Percentiles rank a stretch among this genome's conserved stretches.
Conservation (phyloP, 495 filamentous ascomycete species). For the Aspergillus nidulans region DNA sequence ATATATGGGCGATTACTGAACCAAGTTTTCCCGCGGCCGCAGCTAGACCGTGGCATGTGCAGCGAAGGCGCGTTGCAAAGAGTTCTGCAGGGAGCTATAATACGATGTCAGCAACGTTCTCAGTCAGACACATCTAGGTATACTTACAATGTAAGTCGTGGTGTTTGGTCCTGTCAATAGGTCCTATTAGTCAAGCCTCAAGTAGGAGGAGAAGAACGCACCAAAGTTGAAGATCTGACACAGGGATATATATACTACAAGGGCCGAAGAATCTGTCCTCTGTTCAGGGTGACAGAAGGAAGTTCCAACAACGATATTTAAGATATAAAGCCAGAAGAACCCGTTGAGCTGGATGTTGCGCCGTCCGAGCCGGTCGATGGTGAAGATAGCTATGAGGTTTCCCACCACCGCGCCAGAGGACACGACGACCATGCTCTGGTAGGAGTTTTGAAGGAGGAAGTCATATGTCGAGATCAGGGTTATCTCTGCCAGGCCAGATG, state of each 20-base stretch:
- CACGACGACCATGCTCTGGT: slow-evolving; percentile 11
- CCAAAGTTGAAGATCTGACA: slow-evolving; percentile 15
- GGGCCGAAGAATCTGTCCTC: not conserved
- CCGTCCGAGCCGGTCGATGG: slow-evolving; percentile 10
- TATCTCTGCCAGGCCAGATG: slow-evolving; percentile 5
- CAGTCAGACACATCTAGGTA: not conserved
- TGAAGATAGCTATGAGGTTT: slow-evolving; percentile 5
- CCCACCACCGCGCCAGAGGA: slow-evolving; percentile 12
- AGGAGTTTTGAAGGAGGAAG: not conserved
- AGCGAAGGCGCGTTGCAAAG: slow-evolving; percentile 13
- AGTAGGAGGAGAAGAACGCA: not conserved
- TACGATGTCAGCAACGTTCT: not conserved
- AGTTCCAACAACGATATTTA: slow-evolving; percentile 8
- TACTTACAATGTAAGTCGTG: slow-evolving; percentile 12
- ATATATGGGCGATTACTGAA: slow-evolving; percentile 11
- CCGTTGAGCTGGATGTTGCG: slow-evolving; percentile 11
- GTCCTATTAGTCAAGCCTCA: not conserved
- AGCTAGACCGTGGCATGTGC: slow-evolving; percentile 10
- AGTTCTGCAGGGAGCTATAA: slow-evolving; percentile 9
- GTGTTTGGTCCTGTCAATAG: slow-evolving; percentile 5
- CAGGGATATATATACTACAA: slow-evolving; percentile 9
- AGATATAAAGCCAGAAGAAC: slow-evolving; percentile 8
- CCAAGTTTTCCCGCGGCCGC: slow-evolving; percentile 12
- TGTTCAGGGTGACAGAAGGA: not conserved
- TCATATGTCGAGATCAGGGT: not conserved